A percentile compares a stretch with the other conserved stretches of the same genome.
Evolutionary conservation across 148 eudicot genomes (phyloP).

Genomic region (Dianthus caryophyllus): DNA sequence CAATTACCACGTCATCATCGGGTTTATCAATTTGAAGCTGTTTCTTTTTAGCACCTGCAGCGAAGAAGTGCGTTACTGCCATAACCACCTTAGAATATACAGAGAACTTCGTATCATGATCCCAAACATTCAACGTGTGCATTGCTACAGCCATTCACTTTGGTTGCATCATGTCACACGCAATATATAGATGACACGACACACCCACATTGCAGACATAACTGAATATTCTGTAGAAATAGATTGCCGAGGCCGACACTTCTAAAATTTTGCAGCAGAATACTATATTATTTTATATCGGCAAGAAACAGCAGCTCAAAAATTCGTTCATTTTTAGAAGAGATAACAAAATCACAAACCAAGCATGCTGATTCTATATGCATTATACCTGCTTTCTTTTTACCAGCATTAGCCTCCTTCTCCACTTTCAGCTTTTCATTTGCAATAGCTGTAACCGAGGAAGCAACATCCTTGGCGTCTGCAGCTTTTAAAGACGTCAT

Average conservation of each 20-base stretch:
- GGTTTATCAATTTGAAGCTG: conserved; percentile 72
- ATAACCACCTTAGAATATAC: not conserved
- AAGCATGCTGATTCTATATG: not conserved
- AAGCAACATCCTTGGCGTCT: conserved; percentile 92
- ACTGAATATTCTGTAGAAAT: no score
- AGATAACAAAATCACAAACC: not conserved
- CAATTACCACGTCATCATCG: conserved; percentile 67
- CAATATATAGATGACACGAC: no score
- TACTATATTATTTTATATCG: not conserved
- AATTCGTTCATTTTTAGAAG: not conserved
- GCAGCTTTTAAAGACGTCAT: conserved; percentile 73
- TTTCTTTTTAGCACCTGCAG: conserved; percentile 76
- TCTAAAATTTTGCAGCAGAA: no score
- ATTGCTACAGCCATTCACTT: not conserved
- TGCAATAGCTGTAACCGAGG: conserved; percentile 88
- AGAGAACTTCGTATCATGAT: not conserved
- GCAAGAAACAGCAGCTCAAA: not conserved
- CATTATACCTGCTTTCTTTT: conserved; percentile 83
- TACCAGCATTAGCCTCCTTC: conserved; percentile 94
- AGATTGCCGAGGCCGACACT: no score
- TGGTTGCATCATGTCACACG: no score
- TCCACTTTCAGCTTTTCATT: conserved; percentile 94
- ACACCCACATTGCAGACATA: no score
- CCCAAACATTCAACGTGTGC: not conserved
- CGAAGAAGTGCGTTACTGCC: not conserved